Conservation (phyloP, 208 protist genomes). For the Acanthamoeba lenticulata region DNA sequence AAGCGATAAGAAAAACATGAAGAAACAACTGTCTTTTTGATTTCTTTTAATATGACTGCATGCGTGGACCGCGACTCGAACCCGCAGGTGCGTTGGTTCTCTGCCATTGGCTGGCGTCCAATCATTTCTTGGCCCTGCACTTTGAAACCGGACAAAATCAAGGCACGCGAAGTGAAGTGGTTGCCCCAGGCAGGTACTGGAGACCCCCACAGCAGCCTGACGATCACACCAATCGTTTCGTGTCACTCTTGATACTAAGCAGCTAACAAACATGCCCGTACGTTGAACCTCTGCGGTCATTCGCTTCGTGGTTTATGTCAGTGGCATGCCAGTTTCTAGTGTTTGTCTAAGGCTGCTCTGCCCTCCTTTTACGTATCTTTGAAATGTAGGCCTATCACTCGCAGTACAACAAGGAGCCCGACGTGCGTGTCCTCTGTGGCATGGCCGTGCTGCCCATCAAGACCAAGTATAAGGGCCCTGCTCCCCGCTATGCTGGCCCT, state of each 20-base stretch:
- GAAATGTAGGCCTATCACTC: constrained; percentile 83
- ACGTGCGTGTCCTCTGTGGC: constrained; percentile 73
- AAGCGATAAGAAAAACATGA: too few relatives aligned
- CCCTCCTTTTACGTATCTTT: too few relatives aligned
- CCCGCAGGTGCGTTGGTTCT: too few relatives aligned
- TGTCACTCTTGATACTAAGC: not conserved
- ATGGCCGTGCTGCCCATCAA: constrained; percentile 82
- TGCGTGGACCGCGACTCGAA: too few relatives aligned
- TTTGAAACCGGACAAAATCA: not conserved
- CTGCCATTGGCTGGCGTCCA: too few relatives aligned
- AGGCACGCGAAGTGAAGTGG: not conserved
- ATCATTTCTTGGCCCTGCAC: too few relatives aligned
- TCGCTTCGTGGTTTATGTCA: not conserved
- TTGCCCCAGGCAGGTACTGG: not conserved
- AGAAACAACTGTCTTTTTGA: too few relatives aligned
- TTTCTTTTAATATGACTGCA: too few relatives aligned
- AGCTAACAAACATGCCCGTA: not conserved
- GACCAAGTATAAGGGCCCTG: constrained; percentile 82
- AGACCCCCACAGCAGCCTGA: not conserved
- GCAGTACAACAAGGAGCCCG: constrained; percentile 71
- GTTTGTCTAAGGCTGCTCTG: too few relatives aligned
- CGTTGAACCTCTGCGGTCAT: not conserved
- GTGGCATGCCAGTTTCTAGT: too few relatives aligned
- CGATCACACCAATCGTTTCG: not conserved
- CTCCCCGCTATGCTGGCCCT: constrained; percentile 70